These are phyloP conservation scores for Nicotiana tabacum DNA, from an alignment of 257 asterid species.

Conservation along the genomic window DNA sequence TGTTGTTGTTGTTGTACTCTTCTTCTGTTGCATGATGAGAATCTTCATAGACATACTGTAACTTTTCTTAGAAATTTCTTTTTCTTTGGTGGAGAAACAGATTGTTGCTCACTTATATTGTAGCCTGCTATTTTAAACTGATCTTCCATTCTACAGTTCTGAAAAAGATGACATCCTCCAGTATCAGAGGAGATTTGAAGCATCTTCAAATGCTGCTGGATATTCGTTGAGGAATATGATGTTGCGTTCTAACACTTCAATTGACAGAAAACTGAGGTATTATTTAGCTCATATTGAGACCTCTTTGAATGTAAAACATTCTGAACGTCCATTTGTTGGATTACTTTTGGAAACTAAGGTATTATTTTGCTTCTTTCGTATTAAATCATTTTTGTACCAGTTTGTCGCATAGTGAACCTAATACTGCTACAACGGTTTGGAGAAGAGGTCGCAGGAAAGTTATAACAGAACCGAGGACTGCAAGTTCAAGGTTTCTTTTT, in stretches of 20 bases:
- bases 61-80: not conserved
- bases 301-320: not conserved
- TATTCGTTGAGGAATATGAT: conserved; percentile 77
- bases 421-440: conserved; percentile 84
- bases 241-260: conserved; percentile 67
- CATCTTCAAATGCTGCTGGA: conserved; percentile 68
- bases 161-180: conserved; percentile 80
- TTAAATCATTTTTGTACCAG: conserved; percentile 39
- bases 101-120: conserved; percentile 8
- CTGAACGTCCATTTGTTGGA: not conserved
- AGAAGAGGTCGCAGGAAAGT: conserved; percentile 87
- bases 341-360: not conserved
- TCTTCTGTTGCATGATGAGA: not conserved
- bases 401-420: conserved; percentile 81
- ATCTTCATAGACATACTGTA: not conserved
- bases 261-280: conserved; percentile 77
- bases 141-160: conserved; percentile 41
- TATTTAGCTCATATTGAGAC: conserved; percentile 1
- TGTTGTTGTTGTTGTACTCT: not conserved
- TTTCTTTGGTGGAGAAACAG: conserved; percentile 2
- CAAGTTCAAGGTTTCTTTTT: conserved; percentile 78
- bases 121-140: not conserved
- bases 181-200: conserved; percentile 65
- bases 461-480: conserved; percentile 85
- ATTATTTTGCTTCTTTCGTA: conserved; percentile 5